These are phyloP conservation scores for Ajuga chamaepitys DNA, from an alignment of 257 asterid genomes.

Conservation along the genomic window DNA sequence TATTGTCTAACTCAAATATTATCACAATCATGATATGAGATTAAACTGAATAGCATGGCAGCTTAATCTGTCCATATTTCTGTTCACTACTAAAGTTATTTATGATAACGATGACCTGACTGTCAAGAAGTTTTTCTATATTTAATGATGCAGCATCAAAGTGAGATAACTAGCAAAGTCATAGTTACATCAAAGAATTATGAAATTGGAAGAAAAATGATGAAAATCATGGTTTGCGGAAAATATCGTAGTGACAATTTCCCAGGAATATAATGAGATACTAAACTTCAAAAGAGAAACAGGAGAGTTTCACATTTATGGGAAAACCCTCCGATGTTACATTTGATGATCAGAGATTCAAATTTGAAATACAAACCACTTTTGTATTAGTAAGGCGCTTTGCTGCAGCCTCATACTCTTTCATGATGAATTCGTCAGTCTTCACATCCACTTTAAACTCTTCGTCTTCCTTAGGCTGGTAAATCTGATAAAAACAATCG, in stretches of 20 bases:
- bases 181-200: neutral
- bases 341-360: slow-evolving; percentile 15
- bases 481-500: slow-evolving; percentile 42
- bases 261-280: neutral
- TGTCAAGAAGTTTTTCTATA: slow-evolving; percentile 3
- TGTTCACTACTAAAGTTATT: neutral
- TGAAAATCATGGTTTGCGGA: neutral
- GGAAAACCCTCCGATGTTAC: neutral
- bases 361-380: slow-evolving; percentile 45
- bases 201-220: neutral
- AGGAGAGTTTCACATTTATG: neutral
- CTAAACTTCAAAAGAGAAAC: neutral
- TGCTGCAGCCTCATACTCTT: slow-evolving; percentile 79
- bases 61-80: neutral
- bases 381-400: slow-evolving; percentile 61
- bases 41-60: neutral
- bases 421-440: slow-evolving; percentile 50
- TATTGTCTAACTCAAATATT: neutral
- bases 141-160: neutral
- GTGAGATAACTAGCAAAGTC: neutral
- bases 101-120: neutral
- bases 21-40: neutral
- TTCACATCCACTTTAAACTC: slow-evolving; percentile 67
- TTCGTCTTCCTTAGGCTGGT: slow-evolving; percentile 77
- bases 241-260: neutral